Conservation (phyloP, 208 protist genomes). For the Crithidia fasciculata region DNA sequence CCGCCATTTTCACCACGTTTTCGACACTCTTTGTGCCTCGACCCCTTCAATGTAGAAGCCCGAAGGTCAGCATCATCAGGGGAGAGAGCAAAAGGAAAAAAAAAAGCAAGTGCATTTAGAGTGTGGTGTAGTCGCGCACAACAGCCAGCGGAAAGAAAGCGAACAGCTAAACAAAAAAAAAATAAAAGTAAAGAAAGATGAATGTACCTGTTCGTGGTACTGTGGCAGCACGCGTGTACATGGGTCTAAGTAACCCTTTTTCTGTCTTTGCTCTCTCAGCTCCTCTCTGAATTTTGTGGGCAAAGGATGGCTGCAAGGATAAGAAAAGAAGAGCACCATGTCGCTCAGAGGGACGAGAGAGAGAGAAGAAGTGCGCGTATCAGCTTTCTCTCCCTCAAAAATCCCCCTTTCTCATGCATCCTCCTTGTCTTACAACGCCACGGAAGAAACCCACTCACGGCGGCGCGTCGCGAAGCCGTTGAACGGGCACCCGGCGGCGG, state of each 20-base stretch:
- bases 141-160: too few species aligned
- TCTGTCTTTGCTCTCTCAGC: too few species aligned
- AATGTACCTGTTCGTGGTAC: too few species aligned
- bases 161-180: too few species aligned
- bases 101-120: conserved; percentile 5
- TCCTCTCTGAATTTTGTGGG: too few species aligned
- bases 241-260: too few species aligned
- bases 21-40: too few species aligned
- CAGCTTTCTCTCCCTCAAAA: not conserved
- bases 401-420: not conserved
- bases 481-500: conserved; percentile 71
- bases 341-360: not conserved
- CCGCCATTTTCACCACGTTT: too few species aligned
- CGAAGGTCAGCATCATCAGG: not conserved
- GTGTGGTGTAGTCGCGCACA: not conserved
- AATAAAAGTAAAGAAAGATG: too few species aligned
- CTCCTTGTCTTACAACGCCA: conserved; percentile 22
- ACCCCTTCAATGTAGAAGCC: too few species aligned
- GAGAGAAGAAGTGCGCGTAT: not conserved
- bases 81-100: conserved; percentile 14
- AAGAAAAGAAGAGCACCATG: not conserved
- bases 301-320: conserved; percentile 5
- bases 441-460: conserved; percentile 51
- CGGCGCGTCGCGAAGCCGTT: conserved; percentile 81
- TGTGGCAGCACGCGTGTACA: too few species aligned